Conservation (phyloP, 805 yeast species). For the Kodamaea neixiangensis region DNA sequence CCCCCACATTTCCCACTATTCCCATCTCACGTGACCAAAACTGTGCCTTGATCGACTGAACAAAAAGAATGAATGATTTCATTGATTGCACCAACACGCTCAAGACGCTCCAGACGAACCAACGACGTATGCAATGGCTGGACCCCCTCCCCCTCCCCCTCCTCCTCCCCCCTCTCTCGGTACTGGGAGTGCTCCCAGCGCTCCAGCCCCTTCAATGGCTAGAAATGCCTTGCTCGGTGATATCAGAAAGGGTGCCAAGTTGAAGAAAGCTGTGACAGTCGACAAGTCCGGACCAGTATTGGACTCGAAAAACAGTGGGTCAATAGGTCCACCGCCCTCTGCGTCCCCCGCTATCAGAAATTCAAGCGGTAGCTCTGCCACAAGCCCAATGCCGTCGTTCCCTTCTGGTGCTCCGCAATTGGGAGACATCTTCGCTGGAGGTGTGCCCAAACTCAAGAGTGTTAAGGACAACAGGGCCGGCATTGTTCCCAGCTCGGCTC, state of each 20-base stretch:
- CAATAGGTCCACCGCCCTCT: constrained; percentile 27
- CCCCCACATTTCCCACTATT: not conserved
- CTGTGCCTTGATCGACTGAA: not conserved
- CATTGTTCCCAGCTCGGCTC: constrained; percentile 39
- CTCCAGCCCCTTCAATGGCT: constrained; percentile 28
- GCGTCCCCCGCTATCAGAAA: constrained; percentile 17
- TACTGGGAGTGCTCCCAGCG: constrained; percentile 17
- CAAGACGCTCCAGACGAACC: not conserved
- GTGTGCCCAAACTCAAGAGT: constrained; percentile 68
- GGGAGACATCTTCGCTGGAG: constrained; percentile 75
- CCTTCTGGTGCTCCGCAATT: constrained; percentile 47
- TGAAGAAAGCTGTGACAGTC: constrained; percentile 46
- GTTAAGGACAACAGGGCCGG: constrained; percentile 39
- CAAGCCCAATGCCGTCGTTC: constrained; percentile 18
- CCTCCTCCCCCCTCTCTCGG: constrained; percentile 31
- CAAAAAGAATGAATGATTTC: constrained; percentile 1
- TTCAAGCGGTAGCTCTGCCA: constrained; percentile 1
- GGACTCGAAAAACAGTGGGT: constrained; percentile 49
- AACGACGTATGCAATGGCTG: constrained; percentile 19
- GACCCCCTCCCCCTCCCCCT: constrained; percentile 37
- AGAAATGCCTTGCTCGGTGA: constrained; percentile 68
- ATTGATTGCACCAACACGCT: not conserved
- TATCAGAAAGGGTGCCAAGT: constrained; percentile 60
- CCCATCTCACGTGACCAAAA: not conserved
- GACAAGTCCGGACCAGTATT: constrained; percentile 58